Evolutionary conservation across 208 protist species (phyloP).

Genomic region (Endotrypanum monterogeii): DNA sequence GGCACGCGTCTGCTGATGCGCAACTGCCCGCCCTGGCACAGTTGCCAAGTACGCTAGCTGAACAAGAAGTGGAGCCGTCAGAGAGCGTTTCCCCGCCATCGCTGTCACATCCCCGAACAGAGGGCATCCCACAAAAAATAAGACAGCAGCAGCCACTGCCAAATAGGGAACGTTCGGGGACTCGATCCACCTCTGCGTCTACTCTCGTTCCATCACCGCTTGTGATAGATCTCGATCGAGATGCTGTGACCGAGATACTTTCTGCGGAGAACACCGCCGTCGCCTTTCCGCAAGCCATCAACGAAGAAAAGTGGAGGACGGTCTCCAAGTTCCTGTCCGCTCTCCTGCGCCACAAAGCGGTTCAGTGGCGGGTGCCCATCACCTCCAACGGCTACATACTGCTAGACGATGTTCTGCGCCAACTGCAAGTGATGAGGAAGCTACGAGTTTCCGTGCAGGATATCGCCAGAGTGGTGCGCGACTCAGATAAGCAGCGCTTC

Average conservation of each 20-base stretch:
- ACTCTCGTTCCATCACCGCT: background rate
- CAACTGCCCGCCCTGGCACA: constrained; percentile 4
- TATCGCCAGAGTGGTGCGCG: constrained; percentile 49
- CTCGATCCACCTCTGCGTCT: background rate
- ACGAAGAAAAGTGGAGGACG: constrained; percentile 15
- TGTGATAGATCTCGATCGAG: constrained; percentile 27
- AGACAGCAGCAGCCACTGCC: background rate
- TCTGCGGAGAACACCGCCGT: background rate
- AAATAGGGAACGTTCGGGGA: background rate
- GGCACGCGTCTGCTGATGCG: constrained; percentile 22
- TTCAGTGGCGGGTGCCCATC: constrained; percentile 52
- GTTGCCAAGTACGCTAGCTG: constrained; percentile 24
- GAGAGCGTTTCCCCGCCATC: background rate
- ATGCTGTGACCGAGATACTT: constrained; percentile 42
- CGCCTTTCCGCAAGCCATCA: background rate
- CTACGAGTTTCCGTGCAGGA: constrained; percentile 30
- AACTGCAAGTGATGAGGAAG: constrained; percentile 21
- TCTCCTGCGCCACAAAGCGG: constrained; percentile 77
- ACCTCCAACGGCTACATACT: constrained; percentile 63
- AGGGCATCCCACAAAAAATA: background rate
- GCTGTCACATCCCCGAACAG: background rate
- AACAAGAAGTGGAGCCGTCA: background rate
- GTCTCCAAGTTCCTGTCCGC: constrained; percentile 63
- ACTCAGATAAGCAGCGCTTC: constrained; percentile 83
- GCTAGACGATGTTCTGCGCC: constrained; percentile 48